phyloP scores from a whole-genome alignment of 257 asterid species.

The Oldenlandia corymbosa region DNA sequence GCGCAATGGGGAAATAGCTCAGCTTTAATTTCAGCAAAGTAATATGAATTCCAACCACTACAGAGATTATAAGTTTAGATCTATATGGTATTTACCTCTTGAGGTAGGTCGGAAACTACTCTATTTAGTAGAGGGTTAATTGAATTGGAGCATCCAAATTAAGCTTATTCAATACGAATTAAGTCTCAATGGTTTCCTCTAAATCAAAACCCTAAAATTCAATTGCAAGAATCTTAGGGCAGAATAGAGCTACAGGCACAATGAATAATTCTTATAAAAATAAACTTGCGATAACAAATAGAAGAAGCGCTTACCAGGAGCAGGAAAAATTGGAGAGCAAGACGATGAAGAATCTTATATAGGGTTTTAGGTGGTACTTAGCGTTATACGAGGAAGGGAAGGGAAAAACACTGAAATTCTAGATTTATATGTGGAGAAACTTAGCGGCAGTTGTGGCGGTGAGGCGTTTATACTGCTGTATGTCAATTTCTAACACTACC shows the following conservation, averaged over 20 bases:
- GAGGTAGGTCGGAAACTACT: not conserved
- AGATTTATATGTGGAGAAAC: not conserved
- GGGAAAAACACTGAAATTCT: too few species aligned
- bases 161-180: not conserved
- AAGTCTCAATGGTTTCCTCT: not conserved
- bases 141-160: too few species aligned
- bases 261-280: not conserved
- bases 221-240: constrained; percentile 2
- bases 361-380: constrained; percentile 12
- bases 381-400: constrained; percentile 10
- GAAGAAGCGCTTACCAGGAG: constrained; percentile 13
- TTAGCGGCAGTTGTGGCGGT: not conserved
- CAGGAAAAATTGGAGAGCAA: not conserved
- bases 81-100: not conserved
- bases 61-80: not conserved
- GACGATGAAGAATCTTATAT: constrained; percentile 16
- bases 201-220: constrained; percentile 19
- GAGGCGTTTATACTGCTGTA: too few species aligned
- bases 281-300: not conserved
- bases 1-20: not conserved
- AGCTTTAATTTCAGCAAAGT: constrained; percentile 2
- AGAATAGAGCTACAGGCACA: constrained; percentile 4
- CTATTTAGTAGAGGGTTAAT: too few species aligned
- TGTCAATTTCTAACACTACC: too few species aligned
- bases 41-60: not conserved